Evolutionary conservation across 2,329 filamentous ascomycete genomes (phyloP).

Genomic region (Lachnellula subtilissima): DNA sequence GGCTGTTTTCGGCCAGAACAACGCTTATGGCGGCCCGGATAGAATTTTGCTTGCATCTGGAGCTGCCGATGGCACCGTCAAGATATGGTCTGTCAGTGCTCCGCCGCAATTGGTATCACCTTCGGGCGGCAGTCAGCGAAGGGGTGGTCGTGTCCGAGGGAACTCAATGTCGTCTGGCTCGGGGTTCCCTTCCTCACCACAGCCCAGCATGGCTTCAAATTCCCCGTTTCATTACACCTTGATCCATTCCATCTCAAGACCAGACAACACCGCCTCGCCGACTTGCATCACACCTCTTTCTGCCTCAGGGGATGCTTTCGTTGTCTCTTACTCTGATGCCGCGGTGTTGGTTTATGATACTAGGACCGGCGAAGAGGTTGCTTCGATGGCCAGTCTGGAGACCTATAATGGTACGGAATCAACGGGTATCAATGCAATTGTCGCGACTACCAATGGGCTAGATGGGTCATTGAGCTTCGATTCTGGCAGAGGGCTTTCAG

Average conservation of each 20-base stretch:
- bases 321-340: conserved; percentile 88
- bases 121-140: conserved; percentile 60
- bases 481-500: conserved; percentile 54
- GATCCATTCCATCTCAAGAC: conserved; percentile 76
- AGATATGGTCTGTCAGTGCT: conserved; percentile 90
- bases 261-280: conserved; percentile 67
- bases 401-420: conserved; percentile 85
- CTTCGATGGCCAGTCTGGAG: conserved; percentile 87
- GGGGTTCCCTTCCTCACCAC: conserved; percentile 83
- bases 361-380: conserved; percentile 77
- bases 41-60: conserved; percentile 88
- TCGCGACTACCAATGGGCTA: conserved; percentile 77
- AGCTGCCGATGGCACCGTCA: conserved; percentile 82
- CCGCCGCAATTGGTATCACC: conserved; percentile 83
- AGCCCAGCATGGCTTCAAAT: conserved; percentile 78
- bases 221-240: conserved; percentile 86
- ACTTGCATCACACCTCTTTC: conserved; percentile 93
- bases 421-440: conserved; percentile 83
- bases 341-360: conserved; percentile 91
- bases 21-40: conserved; percentile 73
- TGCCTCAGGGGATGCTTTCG: conserved; percentile 76
- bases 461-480: conserved; percentile 61
- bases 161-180: conserved; percentile 95
- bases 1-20: conserved; percentile 71
- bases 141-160: conserved; percentile 73